Percentiles rank a stretch among this genome's conserved stretches.
Conservation (phyloP, 257 asterid species). For the Solanum clarkiae region DNA sequence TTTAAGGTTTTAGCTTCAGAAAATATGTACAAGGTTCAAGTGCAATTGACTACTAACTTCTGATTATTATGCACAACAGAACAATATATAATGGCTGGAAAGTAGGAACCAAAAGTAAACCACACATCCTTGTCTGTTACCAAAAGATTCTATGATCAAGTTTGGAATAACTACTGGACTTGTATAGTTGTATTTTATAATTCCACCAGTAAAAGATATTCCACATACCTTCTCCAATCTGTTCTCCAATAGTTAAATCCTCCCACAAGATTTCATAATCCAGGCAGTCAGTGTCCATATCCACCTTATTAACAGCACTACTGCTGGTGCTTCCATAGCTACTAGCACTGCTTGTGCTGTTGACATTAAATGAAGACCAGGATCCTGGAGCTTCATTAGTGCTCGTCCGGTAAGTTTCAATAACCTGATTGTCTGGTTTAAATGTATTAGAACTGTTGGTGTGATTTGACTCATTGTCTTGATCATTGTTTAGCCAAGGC, state of each 20-base stretch:
- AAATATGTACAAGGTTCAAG: neutral
- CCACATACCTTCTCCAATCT: constrained; percentile 78
- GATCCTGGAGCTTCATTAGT: constrained; percentile 71
- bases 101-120: neutral
- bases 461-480: constrained; percentile 39
- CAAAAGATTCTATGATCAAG: neutral
- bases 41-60: neutral
- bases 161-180: neutral
- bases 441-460: constrained; percentile 15
- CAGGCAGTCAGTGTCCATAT: constrained; percentile 57
- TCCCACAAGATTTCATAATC: constrained; percentile 92
- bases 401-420: constrained; percentile 27
- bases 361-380: constrained; percentile 65
- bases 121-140: neutral
- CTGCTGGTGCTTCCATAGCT: constrained; percentile 78
- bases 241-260: constrained; percentile 87
- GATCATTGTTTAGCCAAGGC: constrained; percentile 66
- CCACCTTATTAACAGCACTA: constrained; percentile 58
- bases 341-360: constrained; percentile 84
- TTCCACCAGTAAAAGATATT: neutral
- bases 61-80: neutral
- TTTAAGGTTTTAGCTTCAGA: neutral
- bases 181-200: neutral
- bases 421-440: constrained; percentile 38
- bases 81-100: neutral